Conservation (phyloP, 495 filamentous ascomycete genomes). For the Tuber borchii region DNA sequence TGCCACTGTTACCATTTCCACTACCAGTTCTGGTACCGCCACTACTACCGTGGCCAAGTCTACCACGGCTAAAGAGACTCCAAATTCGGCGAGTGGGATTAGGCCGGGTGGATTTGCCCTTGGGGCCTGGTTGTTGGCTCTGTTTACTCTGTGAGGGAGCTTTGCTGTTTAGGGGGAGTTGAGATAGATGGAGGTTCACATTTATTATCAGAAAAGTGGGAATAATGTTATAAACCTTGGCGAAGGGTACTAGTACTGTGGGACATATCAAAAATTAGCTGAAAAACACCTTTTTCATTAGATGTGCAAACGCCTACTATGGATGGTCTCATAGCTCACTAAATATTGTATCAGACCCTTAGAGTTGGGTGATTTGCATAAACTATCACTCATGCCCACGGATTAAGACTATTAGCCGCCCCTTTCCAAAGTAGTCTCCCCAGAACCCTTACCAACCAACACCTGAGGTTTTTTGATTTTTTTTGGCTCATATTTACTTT, state of each 20-base stretch:
- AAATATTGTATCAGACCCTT: background rate
- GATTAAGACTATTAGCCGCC: background rate
- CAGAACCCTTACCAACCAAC: background rate
- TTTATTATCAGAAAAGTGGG: background rate
- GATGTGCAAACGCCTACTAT: background rate
- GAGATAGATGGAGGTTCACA: background rate
- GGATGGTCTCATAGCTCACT: background rate
- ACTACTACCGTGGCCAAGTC: background rate
- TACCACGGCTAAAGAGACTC: background rate
- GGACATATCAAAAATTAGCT: background rate
- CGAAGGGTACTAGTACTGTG: background rate
- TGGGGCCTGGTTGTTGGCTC: background rate
- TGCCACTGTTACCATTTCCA: background rate
- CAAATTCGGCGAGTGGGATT: background rate
- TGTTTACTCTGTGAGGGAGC: background rate
- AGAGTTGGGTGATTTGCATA: background rate
- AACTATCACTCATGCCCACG: background rate
- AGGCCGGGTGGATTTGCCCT: background rate
- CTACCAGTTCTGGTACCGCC: background rate
- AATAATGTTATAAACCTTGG: background rate
- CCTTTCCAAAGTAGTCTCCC: background rate
- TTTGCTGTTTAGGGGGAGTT: background rate
- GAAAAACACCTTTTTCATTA: background rate
- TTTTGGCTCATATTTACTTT: no score
- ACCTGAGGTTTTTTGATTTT: background rate